phyloP scores from a whole-genome alignment of 2,329 filamentous ascomycete genomes.

The Teratosphaeria epicoccoides region DNA sequence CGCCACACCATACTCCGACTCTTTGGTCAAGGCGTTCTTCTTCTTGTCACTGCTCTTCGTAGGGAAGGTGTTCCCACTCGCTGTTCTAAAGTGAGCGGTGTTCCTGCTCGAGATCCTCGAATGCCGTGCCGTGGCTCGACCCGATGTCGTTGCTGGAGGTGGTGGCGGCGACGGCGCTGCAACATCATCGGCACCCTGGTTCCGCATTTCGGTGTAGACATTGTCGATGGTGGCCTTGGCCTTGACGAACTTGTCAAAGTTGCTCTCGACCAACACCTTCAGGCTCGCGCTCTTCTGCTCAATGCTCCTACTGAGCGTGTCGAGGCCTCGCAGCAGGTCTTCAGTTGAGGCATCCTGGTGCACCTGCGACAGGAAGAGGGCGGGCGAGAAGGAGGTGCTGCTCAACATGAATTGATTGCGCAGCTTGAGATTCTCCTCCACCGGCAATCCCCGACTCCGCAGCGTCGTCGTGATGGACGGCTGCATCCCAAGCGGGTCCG shows the following conservation, averaged over 20 bases:
- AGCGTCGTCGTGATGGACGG: constrained; percentile 78
- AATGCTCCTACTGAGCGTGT: constrained; percentile 80
- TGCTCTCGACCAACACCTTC: constrained; percentile 91
- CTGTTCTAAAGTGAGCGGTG: constrained; percentile 29
- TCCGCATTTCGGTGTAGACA: constrained; percentile 91
- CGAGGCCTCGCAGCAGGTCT: constrained; percentile 67
- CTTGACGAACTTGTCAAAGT: constrained; percentile 95
- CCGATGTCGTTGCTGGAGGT: neutral
- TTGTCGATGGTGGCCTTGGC: constrained; percentile 98
- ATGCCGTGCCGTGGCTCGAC: constrained; percentile 32
- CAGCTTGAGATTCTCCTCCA: constrained; percentile 64
- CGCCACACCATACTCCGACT: constrained; percentile 80
- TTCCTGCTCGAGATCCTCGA: constrained; percentile 59
- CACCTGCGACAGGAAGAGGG: constrained; percentile 82
- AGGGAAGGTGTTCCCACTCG: constrained; percentile 27
- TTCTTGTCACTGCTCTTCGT: constrained; percentile 44
- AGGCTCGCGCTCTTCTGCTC: constrained; percentile 96
- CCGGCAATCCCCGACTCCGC: constrained; percentile 61
- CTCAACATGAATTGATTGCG: constrained; percentile 90
- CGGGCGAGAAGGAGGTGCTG: constrained; percentile 88
- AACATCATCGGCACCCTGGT: constrained; percentile 49
- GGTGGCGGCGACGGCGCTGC: neutral
- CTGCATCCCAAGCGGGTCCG: constrained; percentile 78
- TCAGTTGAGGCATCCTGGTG: constrained; percentile 79
- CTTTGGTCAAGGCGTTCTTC: constrained; percentile 85